phyloP scores from a whole-genome alignment of 257 asterid genomes.

The Cruciata laevipes region DNA sequence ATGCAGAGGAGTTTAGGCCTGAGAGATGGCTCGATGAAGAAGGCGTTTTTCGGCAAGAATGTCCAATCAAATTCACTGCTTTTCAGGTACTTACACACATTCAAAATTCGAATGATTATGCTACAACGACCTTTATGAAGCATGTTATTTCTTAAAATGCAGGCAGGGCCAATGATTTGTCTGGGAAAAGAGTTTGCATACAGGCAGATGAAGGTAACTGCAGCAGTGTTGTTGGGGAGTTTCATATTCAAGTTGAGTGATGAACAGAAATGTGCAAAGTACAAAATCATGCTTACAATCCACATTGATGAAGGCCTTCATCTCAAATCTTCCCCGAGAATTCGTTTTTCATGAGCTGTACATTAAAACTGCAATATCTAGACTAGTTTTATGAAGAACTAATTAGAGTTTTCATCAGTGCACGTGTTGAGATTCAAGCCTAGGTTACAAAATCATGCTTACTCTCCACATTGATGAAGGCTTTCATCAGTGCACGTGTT shows the following conservation, averaged over 20 bases:
- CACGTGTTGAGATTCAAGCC: too few species aligned
- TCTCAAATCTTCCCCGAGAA: slow-evolving; percentile 29
- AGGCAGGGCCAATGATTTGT: slow-evolving; percentile 68
- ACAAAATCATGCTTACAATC: slow-evolving; percentile 49
- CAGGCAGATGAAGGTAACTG: slow-evolving; percentile 64
- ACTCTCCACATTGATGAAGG: too few species aligned
- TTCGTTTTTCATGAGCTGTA: not conserved
- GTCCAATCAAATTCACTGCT: slow-evolving; percentile 60
- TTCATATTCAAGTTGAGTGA: slow-evolving; percentile 47
- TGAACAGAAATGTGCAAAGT: slow-evolving; percentile 29
- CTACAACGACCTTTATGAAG: not conserved
- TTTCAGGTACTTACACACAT: slow-evolving; percentile 40
- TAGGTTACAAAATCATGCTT: too few species aligned
- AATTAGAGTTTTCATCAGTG: too few species aligned
- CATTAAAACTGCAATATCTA: too few species aligned
- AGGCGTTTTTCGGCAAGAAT: slow-evolving; percentile 42
- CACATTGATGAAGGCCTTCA: slow-evolving; percentile 62
- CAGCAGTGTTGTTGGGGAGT: slow-evolving; percentile 44
- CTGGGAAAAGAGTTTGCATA: slow-evolving; percentile 68
- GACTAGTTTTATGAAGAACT: too few species aligned
- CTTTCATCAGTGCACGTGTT: too few species aligned
- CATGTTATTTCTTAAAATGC: slow-evolving; percentile 9
- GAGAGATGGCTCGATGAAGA: slow-evolving; percentile 60
- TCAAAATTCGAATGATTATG: not conserved
- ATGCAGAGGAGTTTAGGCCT: slow-evolving; percentile 58